phyloP scores from a whole-genome alignment of 768 basidiomycete species.

The Lactarius indigo region DNA sequence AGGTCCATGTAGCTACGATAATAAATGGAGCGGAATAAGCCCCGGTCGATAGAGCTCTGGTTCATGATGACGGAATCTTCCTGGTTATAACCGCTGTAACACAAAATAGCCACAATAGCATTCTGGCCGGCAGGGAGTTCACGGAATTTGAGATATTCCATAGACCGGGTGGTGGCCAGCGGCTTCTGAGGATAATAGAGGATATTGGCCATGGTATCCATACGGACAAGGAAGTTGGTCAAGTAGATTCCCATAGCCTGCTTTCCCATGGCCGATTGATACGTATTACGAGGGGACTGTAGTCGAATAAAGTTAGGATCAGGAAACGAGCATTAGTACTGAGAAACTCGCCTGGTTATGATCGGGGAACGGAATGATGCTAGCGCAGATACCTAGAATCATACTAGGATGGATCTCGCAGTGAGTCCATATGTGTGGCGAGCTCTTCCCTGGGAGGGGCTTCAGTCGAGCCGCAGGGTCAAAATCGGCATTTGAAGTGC shows the following conservation, averaged over 20 bases:
- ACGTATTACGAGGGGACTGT: slow-evolving; percentile 99
- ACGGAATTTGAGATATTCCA: slow-evolving; percentile 99
- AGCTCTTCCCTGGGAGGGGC: slow-evolving; percentile 57
- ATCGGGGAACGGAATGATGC: slow-evolving; percentile 99
- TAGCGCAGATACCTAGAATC: slow-evolving; percentile 98
- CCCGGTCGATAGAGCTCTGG: slow-evolving; percentile 96
- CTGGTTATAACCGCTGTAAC: slow-evolving; percentile 99
- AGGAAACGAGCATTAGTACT: background rate
- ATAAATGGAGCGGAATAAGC: slow-evolving; percentile 97
- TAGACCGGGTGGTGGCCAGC: slow-evolving; percentile 95
- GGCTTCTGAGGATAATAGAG: slow-evolving; percentile 99
- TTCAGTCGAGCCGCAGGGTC: slow-evolving; percentile 90
- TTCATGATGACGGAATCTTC: slow-evolving; percentile 99
- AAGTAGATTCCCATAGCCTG: slow-evolving; percentile 99
- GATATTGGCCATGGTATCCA: slow-evolving; percentile 99
- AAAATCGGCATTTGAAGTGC: slow-evolving; percentile 49
- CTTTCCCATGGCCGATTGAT: slow-evolving; percentile 99
- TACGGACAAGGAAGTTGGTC: slow-evolving; percentile 96
- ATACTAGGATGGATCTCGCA: slow-evolving; percentile 99
- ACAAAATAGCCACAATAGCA: slow-evolving; percentile 95
- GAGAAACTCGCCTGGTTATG: slow-evolving; percentile 82
- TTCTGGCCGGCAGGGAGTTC: slow-evolving; percentile 99
- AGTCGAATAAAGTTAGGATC: slow-evolving; percentile 13
- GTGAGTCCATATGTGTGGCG: slow-evolving; percentile 89
- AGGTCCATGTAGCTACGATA: slow-evolving; percentile 98